phyloP scores from a whole-genome alignment of 2,329 filamentous ascomycete genomes.

The Aspergillus sp. region DNA sequence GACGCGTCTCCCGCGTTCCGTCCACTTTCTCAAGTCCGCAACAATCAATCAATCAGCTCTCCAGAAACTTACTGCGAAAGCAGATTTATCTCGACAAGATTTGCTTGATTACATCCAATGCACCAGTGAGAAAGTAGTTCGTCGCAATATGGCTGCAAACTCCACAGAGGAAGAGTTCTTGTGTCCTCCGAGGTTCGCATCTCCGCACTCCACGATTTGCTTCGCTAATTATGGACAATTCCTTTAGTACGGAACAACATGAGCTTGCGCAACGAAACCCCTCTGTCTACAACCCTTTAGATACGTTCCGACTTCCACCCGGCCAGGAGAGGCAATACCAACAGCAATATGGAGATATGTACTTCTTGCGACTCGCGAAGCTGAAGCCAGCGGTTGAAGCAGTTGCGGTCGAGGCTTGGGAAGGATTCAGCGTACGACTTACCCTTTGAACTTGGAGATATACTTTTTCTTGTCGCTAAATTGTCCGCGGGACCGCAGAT shows the following conservation, averaged over 20 bases:
- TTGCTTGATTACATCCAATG: neutral
- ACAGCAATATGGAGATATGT: conserved; percentile 97
- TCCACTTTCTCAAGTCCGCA: neutral
- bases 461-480: neutral
- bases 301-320: conserved; percentile 71
- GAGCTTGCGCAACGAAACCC: conserved; percentile 52
- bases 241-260: conserved; percentile 36
- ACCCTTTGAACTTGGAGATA: neutral
- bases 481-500: conserved; percentile 51
- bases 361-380: conserved; percentile 85
- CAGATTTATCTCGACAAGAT: neutral
- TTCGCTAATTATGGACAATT: neutral
- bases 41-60: conserved; percentile 1
- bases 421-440: conserved; percentile 60
- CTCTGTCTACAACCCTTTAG: conserved; percentile 70
- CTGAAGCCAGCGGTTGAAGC: conserved; percentile 81
- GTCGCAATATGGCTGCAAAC: conserved; percentile 17
- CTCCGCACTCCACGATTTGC: neutral
- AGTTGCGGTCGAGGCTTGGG: conserved; percentile 74
- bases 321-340: conserved; percentile 69
- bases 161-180: conserved; percentile 25
- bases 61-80: neutral
- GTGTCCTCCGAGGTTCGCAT: conserved; percentile 28
- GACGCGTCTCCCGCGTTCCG: conserved; percentile 25
- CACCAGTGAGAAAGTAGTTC: neutral